Base-by-base conservation (phyloP, 208 protist species). In the Blastocrithidia nonstop region DNA sequence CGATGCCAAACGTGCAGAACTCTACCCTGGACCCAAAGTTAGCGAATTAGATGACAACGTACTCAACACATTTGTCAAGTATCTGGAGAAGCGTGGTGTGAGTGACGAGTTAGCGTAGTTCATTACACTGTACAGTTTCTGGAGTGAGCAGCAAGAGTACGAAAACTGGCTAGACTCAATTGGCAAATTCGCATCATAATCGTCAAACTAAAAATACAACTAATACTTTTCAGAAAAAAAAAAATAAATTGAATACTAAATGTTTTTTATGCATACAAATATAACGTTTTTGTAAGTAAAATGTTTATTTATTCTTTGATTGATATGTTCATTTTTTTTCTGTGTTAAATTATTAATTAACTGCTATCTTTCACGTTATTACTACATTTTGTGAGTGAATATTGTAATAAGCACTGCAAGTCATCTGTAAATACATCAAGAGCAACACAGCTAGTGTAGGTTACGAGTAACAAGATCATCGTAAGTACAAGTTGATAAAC, bases 141-240 rank as follows among this genome's bases (percentile, higher is more conserved):
- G 78, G 80, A 60, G 71, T 19, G 85, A 93, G 70, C 85, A 93
- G 72, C 68, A 83, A 63, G 85, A 93, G 56, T 93, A 93, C 56
- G 85, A 90, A 57, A 51, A 50, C 26, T 93, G 85, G 85, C 73
- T 93, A 23, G 51, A 54, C 31, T 57, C 40, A 24, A 71, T 93
- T 50, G 73, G 77, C 58, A 66, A 74, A 46, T 88, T 93, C 45
- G 62, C 74, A 1, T 63, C 73, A 28, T 92, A 68, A 74, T 27
- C 33, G 24, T 8, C 28, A 51, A 24, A 36, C 11, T 54, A 45
- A 47, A 59, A 24, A 56, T 39, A 55, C 3, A 45, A 50, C 11
- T 24, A 15, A 55, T 22, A 43, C 21, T 11, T 17, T 6, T 22
- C 17, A 51, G 7, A 53, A 20, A 53, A 21, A 16, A 41, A 45